A percentile compares a stretch with the other conserved stretches of the same genome.
These are phyloP conservation scores for Stachybotrys chlorohalonatus DNA, from an alignment of 2,329 filamentous ascomycete species.

Conservation along the genomic window DNA sequence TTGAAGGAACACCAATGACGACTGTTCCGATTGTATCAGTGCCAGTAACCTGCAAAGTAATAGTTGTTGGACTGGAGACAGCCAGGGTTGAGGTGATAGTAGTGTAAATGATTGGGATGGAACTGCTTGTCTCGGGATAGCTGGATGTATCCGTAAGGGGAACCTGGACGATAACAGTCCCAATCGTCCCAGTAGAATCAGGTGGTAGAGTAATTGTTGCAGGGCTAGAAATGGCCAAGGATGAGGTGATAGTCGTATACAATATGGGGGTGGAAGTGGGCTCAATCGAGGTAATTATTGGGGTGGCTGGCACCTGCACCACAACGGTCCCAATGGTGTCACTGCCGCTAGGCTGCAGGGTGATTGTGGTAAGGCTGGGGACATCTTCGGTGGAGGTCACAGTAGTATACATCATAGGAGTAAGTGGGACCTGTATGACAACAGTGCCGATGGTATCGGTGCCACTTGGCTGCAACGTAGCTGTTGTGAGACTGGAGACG, in stretches of 20 bases:
- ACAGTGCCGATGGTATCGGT: background rate
- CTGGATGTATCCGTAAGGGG: background rate
- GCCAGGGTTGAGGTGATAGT: background rate
- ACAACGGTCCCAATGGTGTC: background rate
- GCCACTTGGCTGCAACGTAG: background rate
- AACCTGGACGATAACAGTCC: background rate
- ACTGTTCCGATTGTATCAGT: background rate
- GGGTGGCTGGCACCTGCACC: background rate
- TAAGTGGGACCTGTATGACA: background rate
- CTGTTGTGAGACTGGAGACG: background rate
- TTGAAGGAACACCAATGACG: no score
- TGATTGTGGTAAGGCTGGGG: background rate
- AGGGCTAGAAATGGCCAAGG: background rate
- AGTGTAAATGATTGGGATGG: no score
- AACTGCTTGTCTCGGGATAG: background rate
- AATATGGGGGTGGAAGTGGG: background rate
- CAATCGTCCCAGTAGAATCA: background rate
- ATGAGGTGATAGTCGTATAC: constrained; percentile 1
- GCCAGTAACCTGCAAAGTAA: background rate
- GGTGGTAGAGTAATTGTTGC: background rate
- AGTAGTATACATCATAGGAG: background rate
- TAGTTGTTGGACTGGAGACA: background rate
- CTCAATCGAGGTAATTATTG: background rate
- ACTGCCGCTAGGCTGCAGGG: background rate
- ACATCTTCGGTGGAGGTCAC: background rate